phyloP scores from a whole-genome alignment of 2,329 filamentous ascomycete species.

The Colletotrichum graminicola region DNA sequence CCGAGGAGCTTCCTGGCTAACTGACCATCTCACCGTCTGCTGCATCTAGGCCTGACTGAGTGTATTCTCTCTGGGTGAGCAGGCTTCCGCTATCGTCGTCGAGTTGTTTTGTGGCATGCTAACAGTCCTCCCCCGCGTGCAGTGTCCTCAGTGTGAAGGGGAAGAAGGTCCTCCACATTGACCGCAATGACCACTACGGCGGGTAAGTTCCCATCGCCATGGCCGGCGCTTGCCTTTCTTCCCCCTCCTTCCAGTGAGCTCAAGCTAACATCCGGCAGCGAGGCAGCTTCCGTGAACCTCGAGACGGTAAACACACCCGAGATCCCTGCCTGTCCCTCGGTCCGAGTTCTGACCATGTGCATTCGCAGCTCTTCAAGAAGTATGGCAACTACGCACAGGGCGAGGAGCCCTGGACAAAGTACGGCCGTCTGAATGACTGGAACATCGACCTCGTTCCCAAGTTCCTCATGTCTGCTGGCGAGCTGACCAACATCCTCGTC shows the following conservation, averaged over 20 bases:
- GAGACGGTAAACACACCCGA: slow-evolving; percentile 73
- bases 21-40: slow-evolving; percentile 47
- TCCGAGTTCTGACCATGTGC: slow-evolving; percentile 36
- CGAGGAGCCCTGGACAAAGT: slow-evolving; percentile 97
- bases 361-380: slow-evolving; percentile 88
- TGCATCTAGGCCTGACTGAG: slow-evolving; percentile 85
- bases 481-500: slow-evolving; percentile 98
- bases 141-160: slow-evolving; percentile 98
- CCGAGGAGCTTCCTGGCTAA: slow-evolving; percentile 45
- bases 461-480: slow-evolving; percentile 97
- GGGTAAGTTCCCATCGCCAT: slow-evolving; percentile 71
- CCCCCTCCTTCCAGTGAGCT: slow-evolving; percentile 13
- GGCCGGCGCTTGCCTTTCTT: slow-evolving; percentile 22
- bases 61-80: slow-evolving; percentile 96
- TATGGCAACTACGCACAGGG: slow-evolving; percentile 85
- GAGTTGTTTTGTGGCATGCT: slow-evolving; percentile 1
- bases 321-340: slow-evolving; percentile 47
- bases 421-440: slow-evolving; percentile 97
- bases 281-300: slow-evolving; percentile 96
- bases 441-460: slow-evolving; percentile 99
- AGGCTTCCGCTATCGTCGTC: slow-evolving; percentile 15
- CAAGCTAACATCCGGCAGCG: slow-evolving; percentile 63
- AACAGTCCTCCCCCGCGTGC: slow-evolving; percentile 41
- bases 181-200: slow-evolving; percentile 98
- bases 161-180: slow-evolving; percentile 99